Conservation (phyloP, 495 filamentous ascomycete genomes). For the Tuber magnatum region DNA sequence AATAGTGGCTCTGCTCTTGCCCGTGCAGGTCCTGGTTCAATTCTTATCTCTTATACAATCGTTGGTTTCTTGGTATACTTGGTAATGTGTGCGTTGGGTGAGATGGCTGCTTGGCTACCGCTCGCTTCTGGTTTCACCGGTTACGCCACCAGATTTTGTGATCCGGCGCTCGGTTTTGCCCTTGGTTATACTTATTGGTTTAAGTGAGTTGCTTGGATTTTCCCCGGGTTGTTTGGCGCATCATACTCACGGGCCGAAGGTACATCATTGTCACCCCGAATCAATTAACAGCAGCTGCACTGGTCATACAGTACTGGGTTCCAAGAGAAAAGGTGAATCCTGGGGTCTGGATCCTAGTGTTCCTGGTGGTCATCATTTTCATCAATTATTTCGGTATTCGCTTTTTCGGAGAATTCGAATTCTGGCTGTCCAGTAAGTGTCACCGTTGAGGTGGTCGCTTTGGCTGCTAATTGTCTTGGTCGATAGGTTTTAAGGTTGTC, state of each 20-base stretch:
- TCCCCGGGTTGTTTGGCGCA: conserved; percentile 45
- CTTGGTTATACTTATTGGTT: conserved; percentile 60
- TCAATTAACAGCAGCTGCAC: conserved; percentile 65
- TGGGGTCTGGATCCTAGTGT: conserved; percentile 65
- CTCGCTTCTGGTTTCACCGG: conserved; percentile 53
- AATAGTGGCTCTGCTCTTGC: conserved; percentile 56
- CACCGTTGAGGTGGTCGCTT: background rate
- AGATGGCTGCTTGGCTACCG: conserved; percentile 58
- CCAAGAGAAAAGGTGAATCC: conserved; percentile 56
- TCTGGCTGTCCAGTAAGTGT: conserved; percentile 46
- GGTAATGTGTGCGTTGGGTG: conserved; percentile 57
- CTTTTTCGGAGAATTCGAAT: conserved; percentile 50
- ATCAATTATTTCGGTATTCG: conserved; percentile 55
- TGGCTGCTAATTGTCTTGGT: background rate
- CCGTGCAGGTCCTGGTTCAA: conserved; percentile 61
- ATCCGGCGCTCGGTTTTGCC: conserved; percentile 58
- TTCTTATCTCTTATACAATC: conserved; percentile 60
- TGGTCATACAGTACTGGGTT: conserved; percentile 67
- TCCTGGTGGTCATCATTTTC: conserved; percentile 54
- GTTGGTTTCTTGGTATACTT: conserved; percentile 56
- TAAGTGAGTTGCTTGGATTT: conserved; percentile 43
- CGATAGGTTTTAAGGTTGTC: conserved; percentile 54
- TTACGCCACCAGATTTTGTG: conserved; percentile 56
- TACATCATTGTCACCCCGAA: conserved; percentile 73
- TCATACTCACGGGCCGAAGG: conserved; percentile 46